A percentile compares a stretch with the other conserved stretches of the same genome.
phyloP scores from a whole-genome alignment of 2,329 filamentous ascomycete species.

The Chaetomium strumarium region DNA sequence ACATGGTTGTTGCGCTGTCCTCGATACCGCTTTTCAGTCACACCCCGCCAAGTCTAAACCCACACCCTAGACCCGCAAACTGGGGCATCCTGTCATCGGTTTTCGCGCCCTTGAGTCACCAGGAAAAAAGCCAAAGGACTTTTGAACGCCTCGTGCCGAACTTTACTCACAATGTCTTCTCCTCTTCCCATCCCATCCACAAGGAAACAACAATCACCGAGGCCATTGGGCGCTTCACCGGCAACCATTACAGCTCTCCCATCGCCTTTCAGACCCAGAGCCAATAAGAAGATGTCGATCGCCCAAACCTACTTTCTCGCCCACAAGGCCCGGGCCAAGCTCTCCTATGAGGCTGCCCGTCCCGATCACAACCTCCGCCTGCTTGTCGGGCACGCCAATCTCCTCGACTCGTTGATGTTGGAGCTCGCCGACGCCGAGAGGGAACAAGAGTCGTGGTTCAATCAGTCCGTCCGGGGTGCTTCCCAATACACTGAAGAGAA shows the following conservation, averaged over 20 bases:
- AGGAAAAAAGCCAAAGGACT: conserved; percentile 21
- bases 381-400: conserved; percentile 95
- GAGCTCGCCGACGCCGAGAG: conserved; percentile 83
- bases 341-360: conserved; percentile 82
- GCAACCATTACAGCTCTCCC: conserved; percentile 30
- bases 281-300: conserved; percentile 69
- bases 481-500: conserved; percentile 52
- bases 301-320: conserved; percentile 98
- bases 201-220: conserved; percentile 12
- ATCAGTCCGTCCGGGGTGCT: conserved; percentile 81
- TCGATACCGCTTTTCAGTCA: not conserved
- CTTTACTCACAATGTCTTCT: conserved; percentile 22
- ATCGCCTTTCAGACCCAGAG: conserved; percentile 57
- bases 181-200: conserved; percentile 20
- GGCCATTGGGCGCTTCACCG: conserved; percentile 15
- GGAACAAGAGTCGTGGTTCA: conserved; percentile 97
- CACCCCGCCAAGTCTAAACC: conserved; percentile 13
- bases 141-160: conserved; percentile 16
- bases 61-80: conserved; percentile 18
- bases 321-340: conserved; percentile 93
- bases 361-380: conserved; percentile 91
- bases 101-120: conserved; percentile 25
- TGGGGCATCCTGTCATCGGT: conserved; percentile 23
- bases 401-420: conserved; percentile 92
- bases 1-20: not conserved